Evolutionary conservation across 2,329 filamentous ascomycete genomes (phyloP), one percentile per base, ranked within the genome.

Genomic region (Mariannaea sp.): DNA sequence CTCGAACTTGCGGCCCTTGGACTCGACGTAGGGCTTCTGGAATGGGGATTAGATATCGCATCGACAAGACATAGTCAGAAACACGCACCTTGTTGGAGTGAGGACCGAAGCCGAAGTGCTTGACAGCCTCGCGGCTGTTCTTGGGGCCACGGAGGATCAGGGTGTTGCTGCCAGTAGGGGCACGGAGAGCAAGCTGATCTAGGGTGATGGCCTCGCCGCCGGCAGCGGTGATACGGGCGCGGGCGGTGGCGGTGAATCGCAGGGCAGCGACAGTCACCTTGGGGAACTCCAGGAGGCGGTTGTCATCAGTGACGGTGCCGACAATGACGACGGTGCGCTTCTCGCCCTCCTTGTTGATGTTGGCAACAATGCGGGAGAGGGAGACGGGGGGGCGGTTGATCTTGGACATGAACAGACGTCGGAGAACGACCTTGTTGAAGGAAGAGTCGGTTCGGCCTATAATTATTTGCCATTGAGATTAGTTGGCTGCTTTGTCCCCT

Each of bases 1-100:
- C 88, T 99, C 95, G 84, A 99, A 99, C 86, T 99, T 99, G 81
- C 94, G 89, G 74, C 95, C 95, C 90, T 99, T 99, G 84, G 91
- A 96, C 80, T 91, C 85, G 73, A 99, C 85, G 71, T 96, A 90
- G 69, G 93, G 93, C 86, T 97, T 97, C 93, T 94, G 66, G 57
- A 70, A 33, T 59, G 55, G 36, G 49, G 41, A 63, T 79, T 63
- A 80, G 74, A 60, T 0, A 26, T 2, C 36, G 41, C 16, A 4
- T 10, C 7, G 3, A 2, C 2, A 8, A 5, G 1, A 3, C 3
- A 19, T 1, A 5, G 20, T 3, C 3, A 4, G 8, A 12, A 16
- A 40, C 24, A 73, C 82, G 66, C 77, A 91, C 90, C 89, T 97
- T 99, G 88, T 96, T 83, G 79, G 87, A 92, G 87, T 99, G 94